Percentiles rank a stretch among this genome's conserved stretches.
phyloP scores from a whole-genome alignment of 2,329 filamentous ascomycete genomes.

The Colletotrichum spaethianum region DNA sequence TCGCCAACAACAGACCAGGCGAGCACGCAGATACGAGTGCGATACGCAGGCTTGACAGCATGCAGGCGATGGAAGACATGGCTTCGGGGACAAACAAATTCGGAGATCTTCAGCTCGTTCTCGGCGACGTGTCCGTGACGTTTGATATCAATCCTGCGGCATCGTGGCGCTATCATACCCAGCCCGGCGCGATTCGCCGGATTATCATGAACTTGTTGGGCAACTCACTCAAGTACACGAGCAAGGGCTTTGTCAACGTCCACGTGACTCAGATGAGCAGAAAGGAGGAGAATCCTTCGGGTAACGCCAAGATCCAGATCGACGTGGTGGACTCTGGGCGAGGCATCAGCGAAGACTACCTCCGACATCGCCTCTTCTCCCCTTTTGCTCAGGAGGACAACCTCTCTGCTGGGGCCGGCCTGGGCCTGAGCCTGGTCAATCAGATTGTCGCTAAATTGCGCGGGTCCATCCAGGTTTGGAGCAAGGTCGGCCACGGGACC shows the following conservation, averaged over 20 bases:
- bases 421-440: slow-evolving; percentile 77
- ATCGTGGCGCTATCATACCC: slow-evolving; percentile 67
- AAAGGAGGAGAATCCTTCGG: neutral
- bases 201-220: slow-evolving; percentile 76
- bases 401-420: slow-evolving; percentile 71
- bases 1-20: neutral
- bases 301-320: slow-evolving; percentile 48
- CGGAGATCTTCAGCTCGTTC: slow-evolving; percentile 13
- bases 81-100: slow-evolving; percentile 8
- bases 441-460: slow-evolving; percentile 70
- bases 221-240: slow-evolving; percentile 75
- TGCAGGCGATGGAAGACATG: slow-evolving; percentile 41
- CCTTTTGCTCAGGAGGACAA: slow-evolving; percentile 76
- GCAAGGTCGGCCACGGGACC: slow-evolving; percentile 54
- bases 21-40: slow-evolving; percentile 28
- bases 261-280: slow-evolving; percentile 44
- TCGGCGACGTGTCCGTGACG: slow-evolving; percentile 57
- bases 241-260: slow-evolving; percentile 50
- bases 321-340: slow-evolving; percentile 75
- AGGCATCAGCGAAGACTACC: slow-evolving; percentile 75
- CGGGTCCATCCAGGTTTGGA: slow-evolving; percentile 72
- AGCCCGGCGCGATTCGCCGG: slow-evolving; percentile 65
- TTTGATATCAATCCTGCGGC: slow-evolving; percentile 63
- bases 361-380: slow-evolving; percentile 72
- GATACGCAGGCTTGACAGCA: slow-evolving; percentile 38